phyloP scores from a whole-genome alignment of 2,329 filamentous ascomycete genomes.

The Ophiognomonia clavigignenti-juglandacearum region DNA sequence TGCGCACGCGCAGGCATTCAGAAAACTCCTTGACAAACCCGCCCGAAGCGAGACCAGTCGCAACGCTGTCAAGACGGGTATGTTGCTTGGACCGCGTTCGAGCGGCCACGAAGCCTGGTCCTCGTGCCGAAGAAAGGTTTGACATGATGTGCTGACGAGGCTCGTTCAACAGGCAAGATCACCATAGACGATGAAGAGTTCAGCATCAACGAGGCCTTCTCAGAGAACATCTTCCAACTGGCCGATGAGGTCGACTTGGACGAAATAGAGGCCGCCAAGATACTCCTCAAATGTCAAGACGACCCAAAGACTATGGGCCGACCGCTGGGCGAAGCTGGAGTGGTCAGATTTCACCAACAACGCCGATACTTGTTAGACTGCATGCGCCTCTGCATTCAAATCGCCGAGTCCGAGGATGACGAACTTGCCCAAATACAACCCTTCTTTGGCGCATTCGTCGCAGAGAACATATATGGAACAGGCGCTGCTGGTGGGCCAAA shows the following conservation, averaged over 20 bases:
- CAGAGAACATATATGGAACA: slow-evolving; percentile 52
- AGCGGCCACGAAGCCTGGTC: no score
- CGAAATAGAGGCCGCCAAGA: slow-evolving; percentile 75
- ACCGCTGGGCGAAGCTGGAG: slow-evolving; percentile 68
- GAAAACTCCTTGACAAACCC: slow-evolving; percentile 69
- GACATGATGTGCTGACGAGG: slow-evolving; percentile 17
- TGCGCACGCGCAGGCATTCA: slow-evolving; percentile 61
- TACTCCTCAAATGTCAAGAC: slow-evolving; percentile 69
- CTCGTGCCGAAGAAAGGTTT: no score
- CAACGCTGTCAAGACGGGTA: slow-evolving; percentile 64
- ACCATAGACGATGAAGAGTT: slow-evolving; percentile 69
- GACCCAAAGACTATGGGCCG: slow-evolving; percentile 66
- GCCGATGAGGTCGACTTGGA: slow-evolving; percentile 88
- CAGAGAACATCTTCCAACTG: slow-evolving; percentile 73
- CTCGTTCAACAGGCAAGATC: slow-evolving; percentile 60
- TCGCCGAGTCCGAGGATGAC: slow-evolving; percentile 56
- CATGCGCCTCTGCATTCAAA: slow-evolving; percentile 71
- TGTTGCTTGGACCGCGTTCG: no score
- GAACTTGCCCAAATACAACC: slow-evolving; percentile 45
- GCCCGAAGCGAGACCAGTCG: slow-evolving; percentile 72
- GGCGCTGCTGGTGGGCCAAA: slow-evolving; percentile 41
- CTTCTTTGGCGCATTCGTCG: slow-evolving; percentile 47
- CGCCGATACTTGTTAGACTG: slow-evolving; percentile 80
- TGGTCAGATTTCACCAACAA: slow-evolving; percentile 84
- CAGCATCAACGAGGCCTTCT: slow-evolving; percentile 79